Base-by-base conservation (phyloP, 208 protist genomes). In the Trypanosoma conorhini region DNA sequence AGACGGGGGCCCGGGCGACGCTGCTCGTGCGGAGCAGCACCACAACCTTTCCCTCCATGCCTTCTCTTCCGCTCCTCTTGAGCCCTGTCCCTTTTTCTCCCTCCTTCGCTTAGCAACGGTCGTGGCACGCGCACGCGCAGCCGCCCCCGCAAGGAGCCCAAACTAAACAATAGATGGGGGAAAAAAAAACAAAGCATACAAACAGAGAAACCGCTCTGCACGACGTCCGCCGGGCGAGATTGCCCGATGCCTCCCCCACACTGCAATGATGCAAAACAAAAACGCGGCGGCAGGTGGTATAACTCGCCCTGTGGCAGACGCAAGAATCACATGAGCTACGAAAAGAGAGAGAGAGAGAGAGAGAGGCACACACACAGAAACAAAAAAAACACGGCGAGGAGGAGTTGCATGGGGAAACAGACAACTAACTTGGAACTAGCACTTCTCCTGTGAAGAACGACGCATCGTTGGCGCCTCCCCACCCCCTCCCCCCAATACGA, bases 21-120 rank as follows among this genome's bases (percentile, higher is more conserved):
- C 85, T 91, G 75, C 89, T 90, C 30, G 76, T 91, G 42, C 85
- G 82, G 17, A 94, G 46, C n/a, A 94, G 57, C 0, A 94, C 85
- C 51, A 94, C 54, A 12, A 86, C 67, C 51, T 83, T 87, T 0
- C 86, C 86, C 38, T 87, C 59, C 78, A 92, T 86, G 19, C 17
- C 21, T 22, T 22, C 21, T 48, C 26, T 28, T 15, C 66, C 28
- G 19, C 12, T 31, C 5, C 64, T 69, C 46, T 59, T 22, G n/a
- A 60, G n/a, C 4, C 19, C 3, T 38, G 30, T 46, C n/a, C 4
- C 13, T n/a, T 35, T 48, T 7, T 21, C 57, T 54, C 9, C 50
- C 26, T 24, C 22, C 50, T 54, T 54, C 22, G 50, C 50, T 21
- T 21, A 9, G 17, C 8, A 3, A 13, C 42, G 15, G 9, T 13